phyloP scores from a whole-genome alignment of 2,329 filamentous ascomycete genomes.

The Chalaropsis ovoidea region DNA sequence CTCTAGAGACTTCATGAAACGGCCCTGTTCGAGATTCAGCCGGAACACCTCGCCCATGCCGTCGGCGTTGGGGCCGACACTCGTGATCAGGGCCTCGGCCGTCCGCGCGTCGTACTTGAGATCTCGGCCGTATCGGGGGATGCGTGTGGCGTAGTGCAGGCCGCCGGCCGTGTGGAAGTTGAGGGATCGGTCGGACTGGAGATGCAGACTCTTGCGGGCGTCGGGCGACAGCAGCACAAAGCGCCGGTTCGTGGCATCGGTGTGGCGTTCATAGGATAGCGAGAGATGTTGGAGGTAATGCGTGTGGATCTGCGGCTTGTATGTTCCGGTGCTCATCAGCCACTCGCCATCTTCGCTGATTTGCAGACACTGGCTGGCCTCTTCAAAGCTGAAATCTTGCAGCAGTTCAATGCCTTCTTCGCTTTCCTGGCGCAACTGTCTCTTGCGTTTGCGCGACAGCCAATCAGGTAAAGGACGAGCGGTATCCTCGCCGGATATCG shows the following conservation, averaged over 20 bases:
- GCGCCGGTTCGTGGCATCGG: slow-evolving; percentile 79
- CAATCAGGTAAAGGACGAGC: slow-evolving; percentile 86
- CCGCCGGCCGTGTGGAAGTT: slow-evolving; percentile 88
- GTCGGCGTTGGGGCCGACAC: slow-evolving; percentile 77
- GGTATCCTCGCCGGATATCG: slow-evolving; percentile 81
- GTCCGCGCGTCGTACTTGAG: slow-evolving; percentile 72
- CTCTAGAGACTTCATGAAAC: slow-evolving; percentile 91
- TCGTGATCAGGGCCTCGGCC: slow-evolving; percentile 75
- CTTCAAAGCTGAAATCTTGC: slow-evolving; percentile 96
- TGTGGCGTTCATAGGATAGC: slow-evolving; percentile 88
- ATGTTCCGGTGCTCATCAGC: slow-evolving; percentile 86
- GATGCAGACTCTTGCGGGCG: slow-evolving; percentile 86
- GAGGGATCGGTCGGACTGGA: slow-evolving; percentile 81
- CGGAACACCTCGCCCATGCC: slow-evolving; percentile 87
- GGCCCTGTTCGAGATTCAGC: slow-evolving; percentile 79
- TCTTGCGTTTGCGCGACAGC: slow-evolving; percentile 81
- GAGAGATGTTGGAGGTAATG: slow-evolving; percentile 89
- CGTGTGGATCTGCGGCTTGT: slow-evolving; percentile 74
- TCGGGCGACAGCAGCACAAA: slow-evolving; percentile 82
- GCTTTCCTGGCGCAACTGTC: slow-evolving; percentile 80
- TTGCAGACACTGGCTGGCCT: slow-evolving; percentile 80
- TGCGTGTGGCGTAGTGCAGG: slow-evolving; percentile 76
- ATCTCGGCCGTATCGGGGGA: slow-evolving; percentile 87
- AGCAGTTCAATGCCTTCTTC: slow-evolving; percentile 91
- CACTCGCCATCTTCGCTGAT: slow-evolving; percentile 93